These are phyloP conservation scores for Neurospora intermedia DNA, from an alignment of 495 filamentous ascomycete genomes.

Conservation along the genomic window DNA sequence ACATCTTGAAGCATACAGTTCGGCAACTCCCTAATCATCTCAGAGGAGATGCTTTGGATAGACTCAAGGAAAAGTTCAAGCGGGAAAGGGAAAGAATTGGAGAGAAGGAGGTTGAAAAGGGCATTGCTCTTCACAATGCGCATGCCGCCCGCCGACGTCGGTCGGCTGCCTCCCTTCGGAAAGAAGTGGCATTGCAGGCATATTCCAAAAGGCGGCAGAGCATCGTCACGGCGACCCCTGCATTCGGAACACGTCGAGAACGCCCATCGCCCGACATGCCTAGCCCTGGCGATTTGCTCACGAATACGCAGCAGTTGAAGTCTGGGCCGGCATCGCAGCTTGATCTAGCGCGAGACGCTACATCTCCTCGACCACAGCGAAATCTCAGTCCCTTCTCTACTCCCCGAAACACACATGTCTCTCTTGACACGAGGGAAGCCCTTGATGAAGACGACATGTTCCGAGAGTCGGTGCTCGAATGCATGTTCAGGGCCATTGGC, in stretches of 20 bases:
- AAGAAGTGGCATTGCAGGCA: constrained; percentile 68
- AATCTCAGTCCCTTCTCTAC: constrained; percentile 46
- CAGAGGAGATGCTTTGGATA: constrained; percentile 68
- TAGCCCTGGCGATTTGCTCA: constrained; percentile 70
- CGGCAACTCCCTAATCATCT: constrained; percentile 89
- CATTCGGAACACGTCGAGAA: constrained; percentile 5
- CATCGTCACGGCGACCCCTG: background rate
- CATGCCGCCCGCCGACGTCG: constrained; percentile 53
- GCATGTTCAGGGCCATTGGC: constrained; percentile 91
- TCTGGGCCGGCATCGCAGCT: constrained; percentile 4
- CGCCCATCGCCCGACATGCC: constrained; percentile 32
- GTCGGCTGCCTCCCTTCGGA: constrained; percentile 65
- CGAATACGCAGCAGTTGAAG: constrained; percentile 50
- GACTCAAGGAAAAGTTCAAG: constrained; percentile 88
- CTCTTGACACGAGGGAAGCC: constrained; percentile 58
- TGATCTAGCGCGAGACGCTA: constrained; percentile 13
- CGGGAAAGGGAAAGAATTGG: constrained; percentile 76
- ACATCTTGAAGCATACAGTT: constrained; percentile 84
- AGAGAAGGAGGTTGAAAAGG: constrained; percentile 77
- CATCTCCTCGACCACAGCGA: constrained; percentile 52
- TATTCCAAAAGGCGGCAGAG: constrained; percentile 34
- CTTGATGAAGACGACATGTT: constrained; percentile 80
- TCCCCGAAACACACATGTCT: constrained; percentile 40
- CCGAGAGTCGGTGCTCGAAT: constrained; percentile 81
- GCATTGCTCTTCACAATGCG: constrained; percentile 86